Evolutionary conservation across 2,329 filamentous ascomycete species (phyloP).

Genomic region (Talaromyces sp.): DNA sequence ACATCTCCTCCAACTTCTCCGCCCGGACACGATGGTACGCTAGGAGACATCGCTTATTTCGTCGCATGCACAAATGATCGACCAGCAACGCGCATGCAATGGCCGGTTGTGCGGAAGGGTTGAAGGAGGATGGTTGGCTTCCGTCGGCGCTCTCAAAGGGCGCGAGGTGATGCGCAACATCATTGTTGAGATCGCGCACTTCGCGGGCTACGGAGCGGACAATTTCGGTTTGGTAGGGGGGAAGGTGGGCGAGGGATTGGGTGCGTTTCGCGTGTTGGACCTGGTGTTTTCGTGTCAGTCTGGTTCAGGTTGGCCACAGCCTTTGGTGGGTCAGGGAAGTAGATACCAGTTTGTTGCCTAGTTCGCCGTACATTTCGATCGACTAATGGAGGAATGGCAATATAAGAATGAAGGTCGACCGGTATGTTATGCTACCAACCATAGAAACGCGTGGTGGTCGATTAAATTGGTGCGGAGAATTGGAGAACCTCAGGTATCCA

Average conservation of each 20-base stretch:
- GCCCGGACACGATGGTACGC: slow-evolving; percentile 89
- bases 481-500: not conserved
- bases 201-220: slow-evolving; percentile 85
- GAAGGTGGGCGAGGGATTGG: slow-evolving; percentile 78
- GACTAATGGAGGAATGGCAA: not conserved
- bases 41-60: slow-evolving; percentile 92
- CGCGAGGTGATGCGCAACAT: slow-evolving; percentile 73
- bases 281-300: slow-evolving; percentile 45
- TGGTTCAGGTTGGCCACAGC: not conserved
- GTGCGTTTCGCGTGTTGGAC: slow-evolving; percentile 95
- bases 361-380: slow-evolving; percentile 74
- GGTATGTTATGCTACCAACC: not conserved
- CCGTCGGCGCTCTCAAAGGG: slow-evolving; percentile 63
- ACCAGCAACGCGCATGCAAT: slow-evolving; percentile 86
- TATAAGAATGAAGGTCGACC: not conserved
- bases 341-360: slow-evolving; percentile 76
- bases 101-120: slow-evolving; percentile 76
- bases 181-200: slow-evolving; percentile 87
- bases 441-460: not conserved
- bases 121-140: slow-evolving; percentile 57
- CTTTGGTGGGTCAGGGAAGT: not conserved
- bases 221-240: slow-evolving; percentile 87
- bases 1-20: slow-evolving; percentile 88
- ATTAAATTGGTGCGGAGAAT: not conserved
- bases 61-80: slow-evolving; percentile 89